These are phyloP conservation scores for Ceratobasidium sp. DNA, from an alignment of 1,284 basidiomycete genomes.

Conservation along the genomic window DNA sequence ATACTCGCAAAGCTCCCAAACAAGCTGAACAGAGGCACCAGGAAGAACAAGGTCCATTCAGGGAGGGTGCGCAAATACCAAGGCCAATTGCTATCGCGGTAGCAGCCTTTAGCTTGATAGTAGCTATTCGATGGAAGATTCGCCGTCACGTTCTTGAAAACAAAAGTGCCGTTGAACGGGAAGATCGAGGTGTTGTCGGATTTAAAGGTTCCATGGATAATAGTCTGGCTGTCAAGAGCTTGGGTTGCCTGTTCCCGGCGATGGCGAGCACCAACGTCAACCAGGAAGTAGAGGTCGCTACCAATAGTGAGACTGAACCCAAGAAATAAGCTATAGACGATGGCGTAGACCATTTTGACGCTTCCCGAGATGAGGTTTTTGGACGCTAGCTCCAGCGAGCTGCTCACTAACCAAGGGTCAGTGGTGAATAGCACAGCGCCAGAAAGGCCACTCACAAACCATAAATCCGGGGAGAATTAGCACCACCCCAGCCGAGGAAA, in stretches of 20 bases:
- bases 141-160: slow-evolving; percentile 72
- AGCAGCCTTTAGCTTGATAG: slow-evolving; percentile 74
- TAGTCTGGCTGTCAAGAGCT: slow-evolving; percentile 64
- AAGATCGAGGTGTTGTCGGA: slow-evolving; percentile 72
- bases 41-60: slow-evolving; percentile 79
- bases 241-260: slow-evolving; percentile 67
- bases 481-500: slow-evolving; percentile 85
- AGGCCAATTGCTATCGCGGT: slow-evolving; percentile 76
- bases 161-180: slow-evolving; percentile 76
- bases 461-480: slow-evolving; percentile 73
- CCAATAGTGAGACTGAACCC: slow-evolving; percentile 92
- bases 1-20: slow-evolving; percentile 84
- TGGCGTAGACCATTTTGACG: slow-evolving; percentile 90
- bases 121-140: slow-evolving; percentile 57
- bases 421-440: slow-evolving; percentile 42
- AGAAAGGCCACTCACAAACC: slow-evolving; percentile 42
- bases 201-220: slow-evolving; percentile 75
- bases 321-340: slow-evolving; percentile 91
- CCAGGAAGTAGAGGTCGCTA: slow-evolving; percentile 84
- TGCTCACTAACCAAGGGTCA: slow-evolving; percentile 72
- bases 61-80: slow-evolving; percentile 84
- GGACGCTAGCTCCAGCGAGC: slow-evolving; percentile 87
- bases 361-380: slow-evolving; percentile 90
- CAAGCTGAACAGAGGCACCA: slow-evolving; percentile 84
- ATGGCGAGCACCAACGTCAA: slow-evolving; percentile 73